Base-by-base conservation (phyloP, 2,329 filamentous ascomycete genomes). In the Sphaerostilbella broomeana region DNA sequence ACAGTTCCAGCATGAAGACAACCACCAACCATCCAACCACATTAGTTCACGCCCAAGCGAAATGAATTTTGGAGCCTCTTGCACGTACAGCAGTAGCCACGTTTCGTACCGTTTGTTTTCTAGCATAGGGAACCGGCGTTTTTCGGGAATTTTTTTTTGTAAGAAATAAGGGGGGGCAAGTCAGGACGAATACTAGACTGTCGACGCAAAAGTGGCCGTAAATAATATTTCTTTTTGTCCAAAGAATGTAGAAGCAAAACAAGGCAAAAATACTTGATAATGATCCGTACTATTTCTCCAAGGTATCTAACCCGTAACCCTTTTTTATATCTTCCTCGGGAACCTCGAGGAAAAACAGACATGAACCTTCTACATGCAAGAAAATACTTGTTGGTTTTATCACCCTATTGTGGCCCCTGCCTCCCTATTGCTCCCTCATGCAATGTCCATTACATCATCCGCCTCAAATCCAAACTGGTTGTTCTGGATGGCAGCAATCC, bases 401-500 rank as follows among this genome's bases (percentile, higher is more conserved):
- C 31, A 27, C 21, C 36, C 32, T 27, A 26, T 8, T 16, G 27
- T n/a, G 16, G 26, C 24, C 3, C 24, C 18, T 11, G 19, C 8
- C 35, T 11, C n/a, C 30, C 6, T 17, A 12, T 19, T 22, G 12
- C 28, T 16, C 27, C 5, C 44, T 57, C 44, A 71, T 50, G 63
- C 58, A 51, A 75, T 61, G 49, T 75, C 71, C 72, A 78, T 77
- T 42, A 45, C 54, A 48, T 76, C 70, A 20, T 66, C 73, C 10
- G 63, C 67, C 46, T 69, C 64, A 45, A 95, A 86, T 12, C 84
- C 84, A 69, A 94, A 95, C 57, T 94, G 80, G 42, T 94, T 88
- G 56, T 86, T 85, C 63, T 92, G 81, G 58, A 95, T 88, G 38
- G 86, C 84, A 37, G 84, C 86, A 50, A 92, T 83, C 47, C 87